These are phyloP conservation scores for Fusarium duplospermum DNA, from an alignment of 2,329 filamentous ascomycete genomes.

Conservation along the genomic window DNA sequence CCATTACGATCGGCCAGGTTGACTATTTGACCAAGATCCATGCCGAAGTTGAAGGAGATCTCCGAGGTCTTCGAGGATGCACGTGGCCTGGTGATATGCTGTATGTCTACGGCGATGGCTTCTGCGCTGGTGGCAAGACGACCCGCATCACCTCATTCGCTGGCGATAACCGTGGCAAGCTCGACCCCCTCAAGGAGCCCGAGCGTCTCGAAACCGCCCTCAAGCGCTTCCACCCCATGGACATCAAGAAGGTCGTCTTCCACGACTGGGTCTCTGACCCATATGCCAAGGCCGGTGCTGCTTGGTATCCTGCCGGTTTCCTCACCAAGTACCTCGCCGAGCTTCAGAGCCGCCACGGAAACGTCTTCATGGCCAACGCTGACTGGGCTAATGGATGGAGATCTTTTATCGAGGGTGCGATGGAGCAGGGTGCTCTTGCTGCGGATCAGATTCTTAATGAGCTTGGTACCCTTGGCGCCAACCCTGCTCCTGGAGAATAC, in stretches of 20 bases:
- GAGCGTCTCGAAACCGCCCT: constrained; percentile 15
- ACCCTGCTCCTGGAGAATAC: neutral
- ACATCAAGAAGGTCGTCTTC: constrained; percentile 26
- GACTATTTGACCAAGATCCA: constrained; percentile 34
- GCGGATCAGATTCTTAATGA: constrained; percentile 1
- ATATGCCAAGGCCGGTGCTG: constrained; percentile 34
- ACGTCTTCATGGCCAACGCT: constrained; percentile 41
- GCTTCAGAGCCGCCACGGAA: constrained; percentile 42
- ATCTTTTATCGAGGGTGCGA: constrained; percentile 45
- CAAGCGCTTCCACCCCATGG: constrained; percentile 19
- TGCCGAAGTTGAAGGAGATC: constrained; percentile 29
- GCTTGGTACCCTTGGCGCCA: neutral
- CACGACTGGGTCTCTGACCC: constrained; percentile 46
- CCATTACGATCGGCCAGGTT: constrained; percentile 27
- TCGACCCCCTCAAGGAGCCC: constrained; percentile 8
- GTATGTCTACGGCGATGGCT: constrained; percentile 26
- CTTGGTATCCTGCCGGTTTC: constrained; percentile 31
- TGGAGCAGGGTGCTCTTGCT: constrained; percentile 39
- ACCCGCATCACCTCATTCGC: constrained; percentile 18
- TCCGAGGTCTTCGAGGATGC: constrained; percentile 22
- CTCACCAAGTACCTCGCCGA: constrained; percentile 41
- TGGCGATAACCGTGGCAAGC: constrained; percentile 10
- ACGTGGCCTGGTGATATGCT: constrained; percentile 16
- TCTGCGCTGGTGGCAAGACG: constrained; percentile 6
- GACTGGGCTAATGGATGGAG: constrained; percentile 47